Base-by-base conservation (phyloP, 345 rosid species). In the Cochlearia excelsa region DNA sequence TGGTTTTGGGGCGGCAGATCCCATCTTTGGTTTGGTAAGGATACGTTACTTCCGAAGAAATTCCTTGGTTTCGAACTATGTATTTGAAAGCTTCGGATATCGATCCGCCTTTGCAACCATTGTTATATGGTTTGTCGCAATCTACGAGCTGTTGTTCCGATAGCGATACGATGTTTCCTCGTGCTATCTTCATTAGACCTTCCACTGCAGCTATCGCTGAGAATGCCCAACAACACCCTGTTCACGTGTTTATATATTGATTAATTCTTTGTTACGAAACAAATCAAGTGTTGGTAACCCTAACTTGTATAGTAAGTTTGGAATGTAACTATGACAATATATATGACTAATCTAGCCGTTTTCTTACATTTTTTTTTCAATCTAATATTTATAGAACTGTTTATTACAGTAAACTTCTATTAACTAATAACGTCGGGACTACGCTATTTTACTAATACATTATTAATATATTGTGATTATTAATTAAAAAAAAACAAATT, bases 211-310 rank as follows among this genome's bases (percentile, higher is more conserved):
- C 88, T 27, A 82, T 83, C 0, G 84, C 69, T 6, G 88, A 82
- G 54, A 79, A 85, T 44, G 87, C 91, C 91, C 85, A 82, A 47
- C 91, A 84, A 60, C 76, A 40, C 30, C 77, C 77, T 73, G 55
- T 7, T 2, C 34, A 33, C 49, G 9, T 31, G 47, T 27, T 9
- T 54, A 40, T 53, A 40, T 33, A 33, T 33, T 31, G 16, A 11
- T 57, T 31, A 46, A 3, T 0, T 27, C 4, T 49, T 3, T 26
- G 6, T 3, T 41, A 10, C 23, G 23, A 16, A 16, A 16, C 23
- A 16, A 16, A 16, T 16, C 23, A 16, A 16, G 23, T 16, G 23
- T 16, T 16, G 23, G 23, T 16, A 16, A 16, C 23, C 23, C 23
- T 16, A 16, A 16, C 23, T 16, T 16, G 23, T 16, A 16, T 16